Conservation (phyloP, 768 basidiomycete species). For the Rhizopogon roseolus region DNA sequence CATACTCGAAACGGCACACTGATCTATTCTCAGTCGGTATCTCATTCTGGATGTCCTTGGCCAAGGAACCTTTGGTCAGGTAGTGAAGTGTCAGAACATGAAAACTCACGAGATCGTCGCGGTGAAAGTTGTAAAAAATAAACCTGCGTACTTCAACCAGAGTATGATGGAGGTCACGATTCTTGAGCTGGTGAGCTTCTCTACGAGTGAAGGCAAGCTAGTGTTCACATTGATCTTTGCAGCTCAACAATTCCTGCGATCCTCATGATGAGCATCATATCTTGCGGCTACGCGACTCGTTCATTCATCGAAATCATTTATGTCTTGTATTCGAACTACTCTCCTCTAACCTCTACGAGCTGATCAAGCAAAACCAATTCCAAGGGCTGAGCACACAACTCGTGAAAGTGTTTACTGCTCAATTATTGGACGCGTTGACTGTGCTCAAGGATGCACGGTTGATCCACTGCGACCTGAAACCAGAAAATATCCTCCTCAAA, state of each 20-base stretch:
- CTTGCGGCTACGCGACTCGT: slow-evolving; percentile 88
- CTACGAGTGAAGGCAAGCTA: neutral
- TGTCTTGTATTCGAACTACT: slow-evolving; percentile 98
- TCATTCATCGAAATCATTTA: slow-evolving; percentile 93
- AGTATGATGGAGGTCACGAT: slow-evolving; percentile 99
- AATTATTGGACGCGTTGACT: slow-evolving; percentile 87
- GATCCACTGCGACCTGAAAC: slow-evolving; percentile 98
- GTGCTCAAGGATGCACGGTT: slow-evolving; percentile 92
- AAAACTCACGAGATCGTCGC: slow-evolving; percentile 98
- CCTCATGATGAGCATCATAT: slow-evolving; percentile 96
- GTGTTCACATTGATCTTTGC: slow-evolving; percentile 3
- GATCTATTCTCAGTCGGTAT: slow-evolving; percentile 53
- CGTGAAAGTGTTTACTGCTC: slow-evolving; percentile 97
- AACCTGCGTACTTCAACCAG: slow-evolving; percentile 99
- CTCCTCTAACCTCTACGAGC: slow-evolving; percentile 95
- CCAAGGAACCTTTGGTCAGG: slow-evolving; percentile 98
- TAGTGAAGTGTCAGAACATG: slow-evolving; percentile 99
- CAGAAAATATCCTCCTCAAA: slow-evolving; percentile 96
- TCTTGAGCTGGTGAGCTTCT: slow-evolving; percentile 77
- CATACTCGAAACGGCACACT: slow-evolving; percentile 1
- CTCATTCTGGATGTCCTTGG: slow-evolving; percentile 97
- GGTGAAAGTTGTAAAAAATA: slow-evolving; percentile 99
- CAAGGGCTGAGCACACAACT: slow-evolving; percentile 94
- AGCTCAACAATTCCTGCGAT: slow-evolving; percentile 95
- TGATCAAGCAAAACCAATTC: slow-evolving; percentile 99